Base-by-base conservation (phyloP, 2,329 filamentous ascomycete species). In the Aspergillus tamarii region DNA sequence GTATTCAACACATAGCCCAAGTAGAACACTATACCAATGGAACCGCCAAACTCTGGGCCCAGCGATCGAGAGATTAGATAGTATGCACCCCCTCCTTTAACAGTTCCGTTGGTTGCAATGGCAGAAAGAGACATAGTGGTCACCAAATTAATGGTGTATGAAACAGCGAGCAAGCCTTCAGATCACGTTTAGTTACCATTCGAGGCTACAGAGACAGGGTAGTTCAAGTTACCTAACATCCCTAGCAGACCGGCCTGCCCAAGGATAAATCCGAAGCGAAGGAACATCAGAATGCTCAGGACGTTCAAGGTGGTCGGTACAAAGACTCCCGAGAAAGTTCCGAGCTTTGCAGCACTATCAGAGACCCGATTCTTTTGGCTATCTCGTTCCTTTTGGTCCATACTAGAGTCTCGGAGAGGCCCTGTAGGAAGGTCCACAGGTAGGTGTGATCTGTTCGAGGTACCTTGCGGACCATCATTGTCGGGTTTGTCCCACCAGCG, bases 281-380 rank as follows among this genome's bases (percentile, higher is more conserved):
- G 83, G 79, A 96, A 96, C 92, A 96, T 96, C 66, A 96, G 85
- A 77, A 96, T 96, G 71, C 91, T 94, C 68, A 96, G 81, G 48
- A 96, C 93, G 77, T 95, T 96, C 69, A 96, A 83, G 65, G 90
- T 94, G n/a, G 93, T 93, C 1, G 93, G 93, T 19, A 96, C 91
- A 76, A 93, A 96, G 55, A 96, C 91, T 9, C 91, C 91, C 4
- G 89, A 91, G 68, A 93, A 88, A 10, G 88, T 89, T 43, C 91
- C 91, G 62, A 96, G 83, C 79, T 95, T 95, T 69, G 85, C 80
- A 19, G 75, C 77, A 57, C 67, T 69, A 52, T 76, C 74, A 23
- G 64, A 61, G 26, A 69, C 57, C 39, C 71, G 72, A 62, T 66
- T 32, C 43, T 72, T 72, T 54, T 73, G 69, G 26, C 64, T 64